Conservation (phyloP, 352 stramenopile species). For the Pythium volutum region DNA sequence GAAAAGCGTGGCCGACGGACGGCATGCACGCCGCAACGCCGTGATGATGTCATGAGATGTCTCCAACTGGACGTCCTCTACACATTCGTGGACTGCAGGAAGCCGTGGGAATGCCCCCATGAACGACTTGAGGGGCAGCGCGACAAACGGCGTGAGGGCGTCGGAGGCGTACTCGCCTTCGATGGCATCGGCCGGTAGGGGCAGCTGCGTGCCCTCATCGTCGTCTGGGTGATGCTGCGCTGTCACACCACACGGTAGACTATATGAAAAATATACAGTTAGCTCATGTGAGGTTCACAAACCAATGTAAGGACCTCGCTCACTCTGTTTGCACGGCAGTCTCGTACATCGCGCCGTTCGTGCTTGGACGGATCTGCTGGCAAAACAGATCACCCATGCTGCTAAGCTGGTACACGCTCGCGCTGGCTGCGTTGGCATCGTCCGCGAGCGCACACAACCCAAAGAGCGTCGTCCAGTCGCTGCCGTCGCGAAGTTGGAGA, state of each 20-base stretch:
- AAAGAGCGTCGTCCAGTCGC: conserved; percentile 52
- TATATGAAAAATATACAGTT: conserved; percentile 22
- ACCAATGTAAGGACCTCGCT: conserved; percentile 14
- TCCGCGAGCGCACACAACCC: conserved; percentile 41
- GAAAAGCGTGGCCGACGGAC: conserved; percentile 59
- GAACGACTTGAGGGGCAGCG: conserved; percentile 44
- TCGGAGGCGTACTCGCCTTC: conserved; percentile 49
- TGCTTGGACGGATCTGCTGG: conserved; percentile 41
- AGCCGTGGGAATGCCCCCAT: conserved; percentile 50
- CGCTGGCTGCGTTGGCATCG: conserved; percentile 16
- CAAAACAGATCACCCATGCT: conserved; percentile 61
- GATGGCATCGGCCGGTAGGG: conserved; percentile 55
- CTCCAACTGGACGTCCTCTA: conserved; percentile 4
- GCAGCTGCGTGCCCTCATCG: conserved; percentile 25
- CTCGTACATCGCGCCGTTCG: conserved; percentile 34
- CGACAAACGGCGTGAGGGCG: conserved; percentile 39
- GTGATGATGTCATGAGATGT: conserved; percentile 1
- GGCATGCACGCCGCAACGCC: conserved; percentile 36
- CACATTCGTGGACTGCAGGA: conserved; percentile 1
- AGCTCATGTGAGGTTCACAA: neutral
- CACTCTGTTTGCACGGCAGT: conserved; percentile 57
- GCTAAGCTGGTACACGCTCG: conserved; percentile 57
- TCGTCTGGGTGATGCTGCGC: conserved; percentile 16
- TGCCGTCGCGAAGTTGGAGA: conserved; percentile 53
- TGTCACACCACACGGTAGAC: conserved; percentile 52